Evolutionary conservation across 495 filamentous ascomycete species (phyloP).

Genomic region (Penicillium ochrochloron): DNA sequence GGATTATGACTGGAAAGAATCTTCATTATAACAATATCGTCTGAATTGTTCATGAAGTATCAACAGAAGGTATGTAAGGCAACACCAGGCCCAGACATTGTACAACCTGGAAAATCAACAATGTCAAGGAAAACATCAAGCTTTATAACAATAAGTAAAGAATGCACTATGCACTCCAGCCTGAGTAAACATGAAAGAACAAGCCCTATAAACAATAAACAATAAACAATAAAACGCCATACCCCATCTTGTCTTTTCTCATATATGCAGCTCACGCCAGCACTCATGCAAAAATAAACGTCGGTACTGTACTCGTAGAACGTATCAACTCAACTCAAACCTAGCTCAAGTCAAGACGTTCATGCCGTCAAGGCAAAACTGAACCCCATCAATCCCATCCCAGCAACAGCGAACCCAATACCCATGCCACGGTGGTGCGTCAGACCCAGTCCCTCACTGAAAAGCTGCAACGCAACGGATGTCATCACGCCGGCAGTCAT

Average conservation of each 20-base stretch:
- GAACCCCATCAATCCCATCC: constrained; percentile 86
- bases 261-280: constrained; percentile 11
- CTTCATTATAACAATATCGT: not conserved
- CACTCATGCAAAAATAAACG: constrained; percentile 10
- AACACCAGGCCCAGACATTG: not conserved
- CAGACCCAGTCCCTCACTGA: constrained; percentile 79
- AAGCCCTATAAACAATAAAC: not conserved
- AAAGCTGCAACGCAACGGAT: constrained; percentile 86
- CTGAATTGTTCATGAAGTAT: not conserved
- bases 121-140: not conserved
- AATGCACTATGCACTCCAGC: not conserved
- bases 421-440: constrained; percentile 80
- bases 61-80: not conserved
- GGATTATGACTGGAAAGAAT: no score
- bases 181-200: not conserved
- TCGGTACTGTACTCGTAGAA: not conserved
- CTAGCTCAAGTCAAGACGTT: not conserved
- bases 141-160: not conserved
- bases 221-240: constrained; percentile 5
- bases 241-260: constrained; percentile 2
- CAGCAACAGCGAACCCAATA: constrained; percentile 82
- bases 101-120: not conserved
- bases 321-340: not conserved
- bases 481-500: constrained; percentile 93
- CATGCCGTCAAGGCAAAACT: constrained; percentile 81